These are phyloP conservation scores for Kwoniella bestiolae DNA, from an alignment of 768 basidiomycete species.

Conservation along the genomic window DNA sequence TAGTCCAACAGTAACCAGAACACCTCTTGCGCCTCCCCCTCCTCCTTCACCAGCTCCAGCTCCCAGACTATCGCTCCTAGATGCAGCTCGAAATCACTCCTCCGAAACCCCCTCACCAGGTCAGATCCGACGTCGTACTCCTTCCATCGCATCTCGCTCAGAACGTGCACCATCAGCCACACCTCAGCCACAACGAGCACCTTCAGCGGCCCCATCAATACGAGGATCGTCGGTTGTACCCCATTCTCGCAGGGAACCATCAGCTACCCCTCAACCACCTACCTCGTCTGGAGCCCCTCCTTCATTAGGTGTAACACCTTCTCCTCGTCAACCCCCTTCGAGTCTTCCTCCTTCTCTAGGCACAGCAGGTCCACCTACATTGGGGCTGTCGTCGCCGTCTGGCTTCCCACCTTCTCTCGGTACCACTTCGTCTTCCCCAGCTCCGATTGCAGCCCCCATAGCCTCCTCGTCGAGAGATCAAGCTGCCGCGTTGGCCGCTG, in stretches of 20 bases:
- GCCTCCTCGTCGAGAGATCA: neutral
- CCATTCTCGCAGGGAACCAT: conserved; percentile 8
- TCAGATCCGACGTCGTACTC: conserved; percentile 18
- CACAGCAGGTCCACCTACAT: neutral
- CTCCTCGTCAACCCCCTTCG: neutral
- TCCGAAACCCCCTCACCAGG: conserved; percentile 18
- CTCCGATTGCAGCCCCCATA: neutral
- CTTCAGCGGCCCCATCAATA: conserved; percentile 4
- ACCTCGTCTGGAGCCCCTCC: neutral
- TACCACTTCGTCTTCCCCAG: conserved; percentile 1
- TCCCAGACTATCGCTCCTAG: conserved; percentile 12
- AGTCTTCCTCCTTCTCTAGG: neutral
- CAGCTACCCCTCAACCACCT: conserved; percentile 12
- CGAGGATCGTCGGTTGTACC: conserved; percentile 18
- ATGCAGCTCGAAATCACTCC: conserved; percentile 17
- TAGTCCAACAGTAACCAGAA: neutral
- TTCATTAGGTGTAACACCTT: neutral
- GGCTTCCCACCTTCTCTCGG: conserved; percentile 18
- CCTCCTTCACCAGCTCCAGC: neutral
- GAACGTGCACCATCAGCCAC: conserved; percentile 18
- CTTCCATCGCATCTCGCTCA: conserved; percentile 18
- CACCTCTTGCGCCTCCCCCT: neutral
- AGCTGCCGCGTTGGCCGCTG: conserved; percentile 16
- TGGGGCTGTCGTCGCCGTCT: conserved; percentile 1
- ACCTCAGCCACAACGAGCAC: conserved; percentile 14